Evolutionary conservation across 257 asterid species (phyloP), one percentile per base, ranked within the genome.

Genomic region (Ballota nigra): DNA sequence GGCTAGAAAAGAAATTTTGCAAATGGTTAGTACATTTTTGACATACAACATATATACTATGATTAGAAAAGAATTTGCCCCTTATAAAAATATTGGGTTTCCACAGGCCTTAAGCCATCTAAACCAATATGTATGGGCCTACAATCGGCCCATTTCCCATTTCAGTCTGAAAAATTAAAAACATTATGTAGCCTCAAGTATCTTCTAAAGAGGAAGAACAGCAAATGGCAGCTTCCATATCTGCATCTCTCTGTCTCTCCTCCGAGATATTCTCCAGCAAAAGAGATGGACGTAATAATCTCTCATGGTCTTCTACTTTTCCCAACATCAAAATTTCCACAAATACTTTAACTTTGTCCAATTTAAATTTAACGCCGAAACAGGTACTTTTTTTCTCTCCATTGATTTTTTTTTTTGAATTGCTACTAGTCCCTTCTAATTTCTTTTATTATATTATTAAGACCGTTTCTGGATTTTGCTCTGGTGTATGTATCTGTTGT

Each of bases 251-350:
- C 12, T 47, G 78, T 8, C 85, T 84, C 72, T 78, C 92, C 16
- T 79, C 92, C 20, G 78, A 86, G 70, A 76, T 82, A 4, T 12
- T 82, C 60, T 71, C 83, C 15, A 56, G 6, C 18, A 70, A 40
- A 11, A 74, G 67, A 55, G 79, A 58, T 4, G 84, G 76, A 24
- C 69, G 80, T 31, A 38, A 16, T 55, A 79, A 77, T 53, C 83
- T 92, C 52, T 88, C 96, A 53, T 92, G 95, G 95, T 83, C 93
- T 47, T 88, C 89, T 66, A 86, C 98, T 13, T 70, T 90, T 5
- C 96, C 95, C 0, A 83, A 70, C 58, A 70, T 88, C 59, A 84
- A 82, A 20, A 59, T 88, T 56, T 66, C 80, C 66, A 33, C 73
- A 31, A 12, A 33, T 40, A 72, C 23, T 68, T 63, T 71, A 11